Percentiles rank a stretch among this genome's conserved stretches.
Evolutionary conservation across 2,329 filamentous ascomycete species (phyloP).

Genomic region (Penicillium sclerotigenum): DNA sequence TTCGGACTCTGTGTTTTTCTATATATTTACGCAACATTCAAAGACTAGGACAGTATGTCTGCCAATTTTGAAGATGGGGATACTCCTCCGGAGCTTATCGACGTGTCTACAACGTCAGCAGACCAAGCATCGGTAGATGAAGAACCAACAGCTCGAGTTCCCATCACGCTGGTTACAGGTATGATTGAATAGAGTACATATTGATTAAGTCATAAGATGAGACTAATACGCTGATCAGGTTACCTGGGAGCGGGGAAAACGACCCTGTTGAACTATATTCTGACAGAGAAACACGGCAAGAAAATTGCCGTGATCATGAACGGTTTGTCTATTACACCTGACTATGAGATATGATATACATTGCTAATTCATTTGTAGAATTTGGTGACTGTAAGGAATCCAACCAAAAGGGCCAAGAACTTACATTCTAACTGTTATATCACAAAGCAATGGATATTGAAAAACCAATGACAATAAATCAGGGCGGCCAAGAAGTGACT

Average conservation of each 20-base stretch:
- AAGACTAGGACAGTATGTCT: slow-evolving; percentile 14
- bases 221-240: slow-evolving; percentile 51
- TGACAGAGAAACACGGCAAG: slow-evolving; percentile 93
- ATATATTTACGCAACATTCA: neutral
- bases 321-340: slow-evolving; percentile 48
- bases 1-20: neutral
- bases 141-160: slow-evolving; percentile 41
- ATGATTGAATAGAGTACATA: slow-evolving; percentile 12
- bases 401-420: neutral
- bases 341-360: neutral
- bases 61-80: slow-evolving; percentile 42
- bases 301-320: slow-evolving; percentile 98
- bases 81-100: slow-evolving; percentile 44
- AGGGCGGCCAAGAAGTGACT: slow-evolving; percentile 76
- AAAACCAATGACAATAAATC: slow-evolving; percentile 87
- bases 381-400: slow-evolving; percentile 70
- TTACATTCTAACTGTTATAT: slow-evolving; percentile 1
- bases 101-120: slow-evolving; percentile 33
- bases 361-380: slow-evolving; percentile 50
- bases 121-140: slow-evolving; percentile 23
- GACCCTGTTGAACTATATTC: slow-evolving; percentile 90
- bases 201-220: neutral
- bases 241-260: slow-evolving; percentile 96
- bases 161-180: slow-evolving; percentile 52
- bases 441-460: slow-evolving; percentile 81